A percentile compares a stretch with the other conserved stretches of the same genome.
Conservation (phyloP, 2,329 filamentous ascomycete genomes). For the Trichoderma koningiopsis region DNA sequence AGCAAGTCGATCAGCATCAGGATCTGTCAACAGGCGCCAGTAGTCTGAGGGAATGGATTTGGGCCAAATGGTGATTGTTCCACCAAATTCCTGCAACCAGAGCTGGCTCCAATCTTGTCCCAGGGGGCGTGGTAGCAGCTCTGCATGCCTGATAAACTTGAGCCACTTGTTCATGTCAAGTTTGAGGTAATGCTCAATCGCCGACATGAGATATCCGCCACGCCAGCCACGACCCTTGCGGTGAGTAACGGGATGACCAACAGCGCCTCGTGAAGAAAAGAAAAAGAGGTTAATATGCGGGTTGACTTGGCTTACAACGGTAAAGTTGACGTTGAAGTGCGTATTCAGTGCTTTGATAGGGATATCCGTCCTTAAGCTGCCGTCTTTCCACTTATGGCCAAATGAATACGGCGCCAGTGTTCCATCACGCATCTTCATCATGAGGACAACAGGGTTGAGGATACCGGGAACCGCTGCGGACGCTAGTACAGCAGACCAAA, state of each 20-base stretch:
- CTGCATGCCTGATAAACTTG: conserved; percentile 87
- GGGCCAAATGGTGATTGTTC: conserved; percentile 96
- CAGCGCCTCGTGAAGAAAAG: conserved; percentile 89
- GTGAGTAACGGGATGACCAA: conserved; percentile 92
- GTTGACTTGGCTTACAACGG: conserved; percentile 86
- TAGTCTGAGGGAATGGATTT: conserved; percentile 79
- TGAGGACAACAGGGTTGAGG: conserved; percentile 89
- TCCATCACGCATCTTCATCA: conserved; percentile 81
- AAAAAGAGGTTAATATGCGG: conserved; percentile 99
- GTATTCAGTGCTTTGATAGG: conserved; percentile 91
- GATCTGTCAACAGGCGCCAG: conserved; percentile 82
- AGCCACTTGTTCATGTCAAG: conserved; percentile 98
- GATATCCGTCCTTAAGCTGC: conserved; percentile 90
- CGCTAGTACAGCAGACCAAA: conserved; percentile 95
- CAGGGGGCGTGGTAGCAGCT: conserved; percentile 84
- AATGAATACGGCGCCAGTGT: conserved; percentile 88
- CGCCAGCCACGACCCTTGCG: conserved; percentile 92
- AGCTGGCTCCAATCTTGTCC: conserved; percentile 97
- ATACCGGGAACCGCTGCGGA: conserved; percentile 96
- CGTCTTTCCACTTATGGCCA: conserved; percentile 99
- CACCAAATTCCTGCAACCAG: conserved; percentile 93
- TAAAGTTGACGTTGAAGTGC: conserved; percentile 98
- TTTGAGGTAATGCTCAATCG: conserved; percentile 92
- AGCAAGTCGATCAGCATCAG: conserved; percentile 71
- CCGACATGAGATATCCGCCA: conserved; percentile 89